Conservation (phyloP, 2,329 filamentous ascomycete genomes). For the Fusarium subtropicale region DNA sequence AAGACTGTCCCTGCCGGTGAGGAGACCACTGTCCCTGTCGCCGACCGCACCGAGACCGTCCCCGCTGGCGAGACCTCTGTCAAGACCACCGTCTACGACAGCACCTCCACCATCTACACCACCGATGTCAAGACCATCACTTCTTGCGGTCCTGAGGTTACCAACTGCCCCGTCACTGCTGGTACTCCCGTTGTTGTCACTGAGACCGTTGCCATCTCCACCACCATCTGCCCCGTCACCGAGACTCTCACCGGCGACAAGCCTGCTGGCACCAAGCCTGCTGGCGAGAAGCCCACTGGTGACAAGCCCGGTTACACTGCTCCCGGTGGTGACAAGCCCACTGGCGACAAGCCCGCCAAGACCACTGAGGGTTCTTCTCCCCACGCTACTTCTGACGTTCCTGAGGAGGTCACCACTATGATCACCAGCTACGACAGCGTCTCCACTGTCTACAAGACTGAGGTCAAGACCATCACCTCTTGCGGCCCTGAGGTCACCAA, state of each 20-base stretch:
- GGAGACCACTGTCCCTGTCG: conserved; percentile 12
- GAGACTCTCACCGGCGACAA: conserved; percentile 54
- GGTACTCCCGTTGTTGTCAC: conserved; percentile 61
- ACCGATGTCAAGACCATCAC: conserved; percentile 63
- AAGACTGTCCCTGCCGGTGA: conserved; percentile 25
- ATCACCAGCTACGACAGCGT: conserved; percentile 34
- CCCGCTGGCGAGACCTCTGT: conserved; percentile 36
- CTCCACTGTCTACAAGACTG: conserved; percentile 29
- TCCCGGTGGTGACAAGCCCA: conserved; percentile 23
- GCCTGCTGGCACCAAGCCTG: conserved; percentile 26
- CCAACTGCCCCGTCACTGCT: conserved; percentile 63
- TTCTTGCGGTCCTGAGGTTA: conserved; percentile 59
- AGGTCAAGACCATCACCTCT: conserved; percentile 37
- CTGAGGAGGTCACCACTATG: conserved; percentile 31
- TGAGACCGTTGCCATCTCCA: conserved; percentile 66
- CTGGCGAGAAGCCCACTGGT: conserved; percentile 20
- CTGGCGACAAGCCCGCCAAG: conserved; percentile 28
- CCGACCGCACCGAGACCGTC: conserved; percentile 19
- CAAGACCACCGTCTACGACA: conserved; percentile 55
- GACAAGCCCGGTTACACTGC: conserved; percentile 29
- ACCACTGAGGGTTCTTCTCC: conserved; percentile 35
- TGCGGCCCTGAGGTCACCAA: conserved; percentile 54
- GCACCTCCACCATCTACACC: conserved; percentile 63
- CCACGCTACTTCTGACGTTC: conserved; percentile 46
- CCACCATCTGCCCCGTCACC: conserved; percentile 72